Conservation (phyloP, 148 eudicot genomes). For the Rhododendron ferrugineum region DNA sequence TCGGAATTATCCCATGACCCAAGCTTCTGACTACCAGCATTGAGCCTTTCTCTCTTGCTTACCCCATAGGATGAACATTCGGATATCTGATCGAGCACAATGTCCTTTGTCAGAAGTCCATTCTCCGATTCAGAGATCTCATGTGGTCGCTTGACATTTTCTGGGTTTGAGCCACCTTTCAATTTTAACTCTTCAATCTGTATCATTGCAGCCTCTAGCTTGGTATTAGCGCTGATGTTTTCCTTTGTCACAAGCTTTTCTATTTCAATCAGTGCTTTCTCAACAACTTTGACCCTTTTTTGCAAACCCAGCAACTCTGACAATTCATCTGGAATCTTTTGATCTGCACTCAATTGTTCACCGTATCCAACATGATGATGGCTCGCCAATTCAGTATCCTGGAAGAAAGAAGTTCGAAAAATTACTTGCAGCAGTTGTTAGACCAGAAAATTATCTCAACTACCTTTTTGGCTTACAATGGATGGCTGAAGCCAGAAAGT, state of each 20-base stretch:
- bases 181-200: constrained; percentile 52
- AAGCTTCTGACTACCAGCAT: constrained; percentile 39
- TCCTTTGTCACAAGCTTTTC: constrained; percentile 47
- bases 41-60: constrained; percentile 28
- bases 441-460: neutral
- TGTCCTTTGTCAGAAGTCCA: constrained; percentile 66
- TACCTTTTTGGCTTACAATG: neutral
- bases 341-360: constrained; percentile 20
- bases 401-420: constrained; percentile 13
- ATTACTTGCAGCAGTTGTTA: neutral
- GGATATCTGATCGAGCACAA: constrained; percentile 76
- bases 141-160: constrained; percentile 29
- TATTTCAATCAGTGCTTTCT: constrained; percentile 46
- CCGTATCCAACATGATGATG: constrained; percentile 14
- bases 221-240: constrained; percentile 35
- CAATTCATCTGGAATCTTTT: constrained; percentile 15
- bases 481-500: neutral
- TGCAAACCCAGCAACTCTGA: constrained; percentile 49
- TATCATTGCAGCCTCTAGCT: constrained; percentile 51
- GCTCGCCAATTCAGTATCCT: constrained; percentile 35
- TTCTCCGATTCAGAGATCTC: constrained; percentile 44
- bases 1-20: constrained; percentile 70
- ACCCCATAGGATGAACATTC: constrained; percentile 58
- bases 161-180: constrained; percentile 44
- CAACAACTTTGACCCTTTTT: constrained; percentile 54